Conservation (phyloP, 108 stramenopile species). For the Skeletonema potamos region DNA sequence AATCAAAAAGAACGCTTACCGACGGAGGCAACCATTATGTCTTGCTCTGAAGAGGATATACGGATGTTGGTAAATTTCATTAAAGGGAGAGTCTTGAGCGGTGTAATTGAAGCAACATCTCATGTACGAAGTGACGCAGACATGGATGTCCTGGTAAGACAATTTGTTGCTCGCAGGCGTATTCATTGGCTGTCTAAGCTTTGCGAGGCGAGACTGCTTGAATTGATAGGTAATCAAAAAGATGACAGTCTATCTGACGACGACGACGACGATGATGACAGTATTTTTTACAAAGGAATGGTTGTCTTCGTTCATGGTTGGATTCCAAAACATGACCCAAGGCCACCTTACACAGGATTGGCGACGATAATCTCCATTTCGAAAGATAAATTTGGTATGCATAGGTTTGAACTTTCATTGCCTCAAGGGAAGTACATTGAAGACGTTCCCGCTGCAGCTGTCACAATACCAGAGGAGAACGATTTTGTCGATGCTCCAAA, state of each 20-base stretch:
- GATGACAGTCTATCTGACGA: neutral
- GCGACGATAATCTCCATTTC: conserved; percentile 4
- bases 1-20: conserved; percentile 24
- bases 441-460: conserved; percentile 3
- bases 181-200: conserved; percentile 27
- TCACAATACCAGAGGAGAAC: neutral
- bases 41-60: conserved; percentile 22
- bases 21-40: conserved; percentile 24
- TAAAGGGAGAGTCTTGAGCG: conserved; percentile 24
- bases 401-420: neutral
- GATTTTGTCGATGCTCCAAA: neutral
- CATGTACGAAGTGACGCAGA: neutral
- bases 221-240: neutral
- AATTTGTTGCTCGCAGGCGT: conserved; percentile 36
- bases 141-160: conserved; percentile 4
- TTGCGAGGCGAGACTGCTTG: neutral
- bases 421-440: conserved; percentile 11
- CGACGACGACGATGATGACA: neutral
- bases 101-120: conserved; percentile 24
- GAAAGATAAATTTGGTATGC: conserved; percentile 9
- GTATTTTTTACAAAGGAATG: conserved; percentile 19
- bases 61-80: conserved; percentile 18
- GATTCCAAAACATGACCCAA: conserved; percentile 10
- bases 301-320: conserved; percentile 30
- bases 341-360: conserved; percentile 16